Conservation (phyloP, 257 asterid genomes). For the Salvia miltiorrhiza region DNA sequence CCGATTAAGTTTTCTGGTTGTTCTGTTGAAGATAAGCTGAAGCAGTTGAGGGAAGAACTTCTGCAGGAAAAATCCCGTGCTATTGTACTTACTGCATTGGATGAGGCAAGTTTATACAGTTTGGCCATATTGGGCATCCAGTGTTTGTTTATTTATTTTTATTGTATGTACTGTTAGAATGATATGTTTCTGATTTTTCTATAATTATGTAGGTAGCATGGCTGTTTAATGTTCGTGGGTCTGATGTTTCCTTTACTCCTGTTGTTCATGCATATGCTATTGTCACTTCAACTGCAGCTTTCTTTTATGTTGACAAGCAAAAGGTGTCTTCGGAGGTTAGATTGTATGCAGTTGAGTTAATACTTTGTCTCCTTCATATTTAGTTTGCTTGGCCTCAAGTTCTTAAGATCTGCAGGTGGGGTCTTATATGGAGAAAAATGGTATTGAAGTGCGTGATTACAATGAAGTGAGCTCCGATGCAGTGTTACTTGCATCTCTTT, state of each 20-base stretch:
- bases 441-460: slow-evolving; percentile 71
- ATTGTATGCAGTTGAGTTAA: slow-evolving; percentile 16
- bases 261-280: slow-evolving; percentile 92
- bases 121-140: not conserved
- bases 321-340: slow-evolving; percentile 84
- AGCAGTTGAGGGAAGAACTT: slow-evolving; percentile 77
- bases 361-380: not conserved
- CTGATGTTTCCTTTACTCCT: slow-evolving; percentile 80
- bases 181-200: not conserved
- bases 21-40: slow-evolving; percentile 75
- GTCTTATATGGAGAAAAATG: slow-evolving; percentile 60
- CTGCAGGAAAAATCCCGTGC: slow-evolving; percentile 62
- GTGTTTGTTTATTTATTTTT: not conserved
- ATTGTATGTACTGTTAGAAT: slow-evolving; percentile 4
- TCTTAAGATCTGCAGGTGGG: slow-evolving; percentile 44
- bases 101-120: slow-evolving; percentile 56
- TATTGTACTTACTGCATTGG: slow-evolving; percentile 70
- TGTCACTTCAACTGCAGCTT: slow-evolving; percentile 70
- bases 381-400: slow-evolving; percentile 19
- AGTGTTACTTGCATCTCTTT: slow-evolving; percentile 59
- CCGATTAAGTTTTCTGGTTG: slow-evolving; percentile 78
- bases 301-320: slow-evolving; percentile 77
- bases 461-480: slow-evolving; percentile 65
- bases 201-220: slow-evolving; percentile 69
- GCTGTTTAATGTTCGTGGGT: slow-evolving; percentile 89